Base-by-base conservation (phyloP, 2,329 filamentous ascomycete genomes). In the Sclerotinia trifoliorum region DNA sequence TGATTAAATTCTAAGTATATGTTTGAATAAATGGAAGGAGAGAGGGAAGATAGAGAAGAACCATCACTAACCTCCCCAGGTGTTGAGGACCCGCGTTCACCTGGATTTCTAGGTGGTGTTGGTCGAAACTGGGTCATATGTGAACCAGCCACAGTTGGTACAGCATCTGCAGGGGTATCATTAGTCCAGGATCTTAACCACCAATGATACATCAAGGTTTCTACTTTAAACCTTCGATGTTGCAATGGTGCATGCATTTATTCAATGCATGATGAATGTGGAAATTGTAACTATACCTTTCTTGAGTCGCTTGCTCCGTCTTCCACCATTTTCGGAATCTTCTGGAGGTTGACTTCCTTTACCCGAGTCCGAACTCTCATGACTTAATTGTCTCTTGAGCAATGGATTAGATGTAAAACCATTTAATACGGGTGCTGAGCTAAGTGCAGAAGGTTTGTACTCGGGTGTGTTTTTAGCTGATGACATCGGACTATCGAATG, bases 111-210 rank as follows among this genome's bases (percentile, higher is more conserved):
- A 24, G 90, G 92, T 21, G 89, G 89, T 35, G 91, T 89, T 68
- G 94, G 92, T 65, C 94, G 91, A 77, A 96, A 93, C 75, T 94
- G 87, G 70, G 92, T 95, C 93, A 98, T 98, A 80, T 98, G 93
- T 65, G 94, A 98, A 66, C 95, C 95, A 72, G 93, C 93, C 73
- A 99, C 93, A 46, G 92, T 97, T 55, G 94, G 93, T 48, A 89
- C 86, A 55, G 83, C 82, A 79, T 88, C 86, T 83, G 77, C 72
- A 79, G 70, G 75, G 74, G 72, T 75, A 71, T 72, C 70, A 77
- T 80, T 80, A 81, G 80, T 77, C 68, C 68, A 68, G 71, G 63
- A 66, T 62, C 64, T 55, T 26, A 57, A 65, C 70, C 70, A 66
- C 74, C 74, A 74, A 75, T 76, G 67, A 68, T 63, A 61, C 71